Conservation (phyloP, 768 basidiomycete genomes). For the Fomitopsis serialis region DNA sequence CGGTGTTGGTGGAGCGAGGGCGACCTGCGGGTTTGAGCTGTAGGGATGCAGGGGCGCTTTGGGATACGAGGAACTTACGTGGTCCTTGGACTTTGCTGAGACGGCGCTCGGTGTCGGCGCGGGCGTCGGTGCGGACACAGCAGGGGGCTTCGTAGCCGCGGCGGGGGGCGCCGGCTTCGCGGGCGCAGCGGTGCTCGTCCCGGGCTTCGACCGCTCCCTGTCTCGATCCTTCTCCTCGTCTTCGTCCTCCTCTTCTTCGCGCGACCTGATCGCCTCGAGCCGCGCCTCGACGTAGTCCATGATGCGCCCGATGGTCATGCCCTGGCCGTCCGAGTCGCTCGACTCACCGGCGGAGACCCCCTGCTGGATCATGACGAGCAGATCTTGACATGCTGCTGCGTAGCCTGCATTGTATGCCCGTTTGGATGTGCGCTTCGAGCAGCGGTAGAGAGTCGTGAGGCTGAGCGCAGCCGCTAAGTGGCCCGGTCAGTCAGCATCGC, state of each 20-base stretch:
- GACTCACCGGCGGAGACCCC: slow-evolving; percentile 58
- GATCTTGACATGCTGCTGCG: slow-evolving; percentile 72
- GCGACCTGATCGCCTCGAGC: slow-evolving; percentile 65
- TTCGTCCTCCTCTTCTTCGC: slow-evolving; percentile 80
- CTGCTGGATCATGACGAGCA: slow-evolving; percentile 78
- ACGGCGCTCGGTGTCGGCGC: not conserved
- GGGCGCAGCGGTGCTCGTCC: slow-evolving; percentile 11
- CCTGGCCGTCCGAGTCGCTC: slow-evolving; percentile 44
- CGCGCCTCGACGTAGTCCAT: slow-evolving; percentile 86
- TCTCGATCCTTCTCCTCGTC: slow-evolving; percentile 68
- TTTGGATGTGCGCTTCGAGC: slow-evolving; percentile 72
- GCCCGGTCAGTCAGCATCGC: slow-evolving; percentile 11
- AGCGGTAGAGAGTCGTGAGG: slow-evolving; percentile 80
- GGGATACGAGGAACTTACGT: slow-evolving; percentile 1
- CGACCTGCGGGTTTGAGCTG: slow-evolving; percentile 15
- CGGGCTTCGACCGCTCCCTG: slow-evolving; percentile 32
- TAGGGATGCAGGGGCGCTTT: not conserved
- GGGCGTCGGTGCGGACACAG: not conserved
- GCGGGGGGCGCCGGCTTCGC: not conserved
- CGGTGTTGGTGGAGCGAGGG: slow-evolving; percentile 18
- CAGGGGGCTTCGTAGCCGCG: not conserved
- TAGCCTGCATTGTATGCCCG: slow-evolving; percentile 80
- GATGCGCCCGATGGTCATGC: slow-evolving; percentile 72
- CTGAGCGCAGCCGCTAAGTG: slow-evolving; percentile 71
- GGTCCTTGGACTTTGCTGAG: slow-evolving; percentile 1